Evolutionary conservation across 345 rosid genomes (phyloP).

Genomic region (Eucalyptus regnans): DNA sequence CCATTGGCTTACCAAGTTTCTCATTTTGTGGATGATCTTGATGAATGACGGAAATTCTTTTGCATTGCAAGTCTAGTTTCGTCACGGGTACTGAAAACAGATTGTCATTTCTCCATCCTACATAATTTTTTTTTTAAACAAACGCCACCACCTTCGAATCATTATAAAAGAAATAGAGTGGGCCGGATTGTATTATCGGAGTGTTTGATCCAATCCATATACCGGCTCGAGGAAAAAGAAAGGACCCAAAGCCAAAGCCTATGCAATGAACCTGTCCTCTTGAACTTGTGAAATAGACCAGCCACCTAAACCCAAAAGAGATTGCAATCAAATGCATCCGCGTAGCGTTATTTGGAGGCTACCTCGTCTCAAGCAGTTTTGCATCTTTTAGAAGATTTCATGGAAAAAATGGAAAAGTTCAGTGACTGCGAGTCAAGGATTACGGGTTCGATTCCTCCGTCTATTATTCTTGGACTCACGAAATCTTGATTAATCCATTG

Average conservation of each 20-base stretch:
- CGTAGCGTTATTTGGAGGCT: background rate
- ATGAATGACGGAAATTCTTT: background rate
- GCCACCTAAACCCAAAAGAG: background rate
- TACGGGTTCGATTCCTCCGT: background rate
- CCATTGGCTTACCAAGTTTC: background rate
- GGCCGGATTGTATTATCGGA: background rate
- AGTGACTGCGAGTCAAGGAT: background rate
- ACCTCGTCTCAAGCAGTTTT: background rate
- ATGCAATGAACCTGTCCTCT: background rate
- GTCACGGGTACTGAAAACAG: background rate
- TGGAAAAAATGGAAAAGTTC: background rate
- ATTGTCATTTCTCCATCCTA: background rate
- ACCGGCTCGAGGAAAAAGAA: background rate
- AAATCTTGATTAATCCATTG: background rate
- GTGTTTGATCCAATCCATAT: background rate
- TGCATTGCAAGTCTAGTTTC: background rate
- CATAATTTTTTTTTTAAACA: background rate
- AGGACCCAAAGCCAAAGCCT: background rate
- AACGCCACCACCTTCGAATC: background rate
- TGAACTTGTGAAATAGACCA: background rate
- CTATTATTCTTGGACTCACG: rapidly evolving
- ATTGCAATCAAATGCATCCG: background rate
- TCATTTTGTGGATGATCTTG: background rate
- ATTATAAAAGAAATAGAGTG: background rate
- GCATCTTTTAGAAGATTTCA: background rate